Base-by-base conservation (phyloP, 495 filamentous ascomycete species). In the Penicillium malachiteum region DNA sequence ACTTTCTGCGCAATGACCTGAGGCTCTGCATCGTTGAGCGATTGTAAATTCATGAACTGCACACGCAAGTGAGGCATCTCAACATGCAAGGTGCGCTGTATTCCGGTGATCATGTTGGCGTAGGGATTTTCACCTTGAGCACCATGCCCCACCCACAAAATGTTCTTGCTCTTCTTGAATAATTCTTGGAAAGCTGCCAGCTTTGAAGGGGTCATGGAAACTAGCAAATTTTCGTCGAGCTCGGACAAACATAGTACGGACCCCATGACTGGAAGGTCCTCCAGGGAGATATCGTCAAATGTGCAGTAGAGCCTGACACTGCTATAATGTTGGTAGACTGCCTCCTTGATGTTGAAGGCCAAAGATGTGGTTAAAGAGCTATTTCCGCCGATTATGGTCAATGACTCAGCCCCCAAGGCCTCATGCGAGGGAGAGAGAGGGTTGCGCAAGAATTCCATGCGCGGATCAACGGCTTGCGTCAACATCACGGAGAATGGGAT, bases 181-280 rank as follows among this genome's bases (percentile, higher is more conserved):
- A 82, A 2, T 9, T 49, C 57, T 32, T 68, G 57, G 34, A 65
- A 63, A 3, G 56, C 50, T n/a, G 43, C 57, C 35, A 65, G 14
- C 0, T 46, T 52, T 14, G 35, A 8, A 1, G 59, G n/a, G 5
- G 65, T 66, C n/a, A 82, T 62, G 5, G 57, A 52, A n/a, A 71
- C 54, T 6, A 85, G 73, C 3, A 76, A 59, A 0, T 75, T 68
- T 7, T 66, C 63, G 56, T 78, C 71, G 9, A 78, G 61, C 31
- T 84, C 82, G 8, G 69, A 52, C 37, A 84, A 56, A 51, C 63
- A 72, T 17, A 84, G 52, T 1, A 81, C 70, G 0, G 66, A 63
- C 14, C 65, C 64, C 58, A 68, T 68, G 0, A 63, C 54, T 11
- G 59, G 57, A 16, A 62, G 26, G 1, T 62, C 39, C 5, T 48